Evolutionary conservation across 768 basidiomycete genomes (phyloP), one percentile per base, ranked within the genome.

Genomic region (Udeniomyces megalosporus): DNA sequence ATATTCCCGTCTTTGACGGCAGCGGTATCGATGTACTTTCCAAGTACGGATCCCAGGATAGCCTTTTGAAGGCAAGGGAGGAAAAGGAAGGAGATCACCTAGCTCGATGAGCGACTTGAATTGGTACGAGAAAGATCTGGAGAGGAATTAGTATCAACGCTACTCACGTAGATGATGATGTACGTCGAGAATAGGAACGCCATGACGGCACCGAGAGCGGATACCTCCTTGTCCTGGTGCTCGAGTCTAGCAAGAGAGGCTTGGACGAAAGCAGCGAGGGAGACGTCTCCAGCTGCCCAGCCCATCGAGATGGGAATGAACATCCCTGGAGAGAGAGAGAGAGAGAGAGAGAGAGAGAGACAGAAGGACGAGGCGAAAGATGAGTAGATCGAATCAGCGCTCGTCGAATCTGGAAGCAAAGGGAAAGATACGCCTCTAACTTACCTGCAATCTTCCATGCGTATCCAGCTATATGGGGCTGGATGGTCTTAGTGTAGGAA

Each of bases 261-360:
- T 57, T 72, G 70, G 60, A 72, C 71, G 68, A 69, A 72, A 10
- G 71, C 71, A 26, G 71, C 71, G 34, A 71, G 64, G 0, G 69
- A 70, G 60, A 71, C 70, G 51, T 72, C 71, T 0, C 71, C 71
- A 11, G 71, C 69, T 12, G 70, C 70, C 71, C 71, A 72, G 44
- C 70, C 65, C 61, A 54, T 58, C 6, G 46, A 57, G 35, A 60
- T 26, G 7, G 60, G 60, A 22, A 46, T 51, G 31, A 61, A 51
- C 29, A 53, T 53, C 15, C 52, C 52, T 14, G 52, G 29, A 8
- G 38, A 42, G 17, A 8, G 17, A 42, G 38, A 42, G 17, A 17
- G 17, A 42, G 10, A 42, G 17, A 8, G 10, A 42, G 38, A 8
- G 8, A 42, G 38, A 8, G 10, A 42, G 17, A 8, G 38, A 42